These are phyloP conservation scores for Urtica urens DNA, from an alignment of 306 rosid species.

Conservation along the genomic window DNA sequence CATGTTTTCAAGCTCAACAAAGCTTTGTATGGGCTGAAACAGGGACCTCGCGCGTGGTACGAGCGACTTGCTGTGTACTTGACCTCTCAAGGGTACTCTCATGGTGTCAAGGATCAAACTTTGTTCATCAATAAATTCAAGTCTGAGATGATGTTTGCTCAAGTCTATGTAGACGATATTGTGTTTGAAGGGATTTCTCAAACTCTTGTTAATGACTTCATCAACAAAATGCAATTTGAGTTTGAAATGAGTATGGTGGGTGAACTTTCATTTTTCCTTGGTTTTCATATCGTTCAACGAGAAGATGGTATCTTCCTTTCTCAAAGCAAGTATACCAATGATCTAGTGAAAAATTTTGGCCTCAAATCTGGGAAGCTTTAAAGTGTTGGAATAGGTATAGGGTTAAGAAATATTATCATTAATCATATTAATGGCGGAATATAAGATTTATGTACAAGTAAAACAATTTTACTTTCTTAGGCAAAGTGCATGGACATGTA, in stretches of 20 bases:
- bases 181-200: not conserved
- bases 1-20: not conserved
- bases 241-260: slow-evolving; percentile 3
- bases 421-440: too few species aligned
- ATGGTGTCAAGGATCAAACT: not conserved
- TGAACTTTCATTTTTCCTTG: not conserved
- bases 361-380: too few species aligned
- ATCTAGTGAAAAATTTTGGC: not conserved
- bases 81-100: not conserved
- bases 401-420: too few species aligned
- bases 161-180: not conserved
- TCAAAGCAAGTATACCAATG: not conserved
- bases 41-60: not conserved
- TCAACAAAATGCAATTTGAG: not conserved
- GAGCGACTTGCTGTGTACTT: not conserved
- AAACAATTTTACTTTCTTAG: too few species aligned
- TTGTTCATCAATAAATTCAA: not conserved
- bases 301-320: not conserved
- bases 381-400: too few species aligned
- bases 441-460: too few species aligned
- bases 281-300: not conserved
- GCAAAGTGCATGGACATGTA: too few species aligned
- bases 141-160: not conserved
- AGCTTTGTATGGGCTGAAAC: not conserved
- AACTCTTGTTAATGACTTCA: not conserved